Percentiles rank a stretch among this genome's conserved stretches.
These are phyloP conservation scores for Neocallimastix lanati DNA, from an alignment of 192 early-diverging fungal species.

Conservation along the genomic window DNA sequence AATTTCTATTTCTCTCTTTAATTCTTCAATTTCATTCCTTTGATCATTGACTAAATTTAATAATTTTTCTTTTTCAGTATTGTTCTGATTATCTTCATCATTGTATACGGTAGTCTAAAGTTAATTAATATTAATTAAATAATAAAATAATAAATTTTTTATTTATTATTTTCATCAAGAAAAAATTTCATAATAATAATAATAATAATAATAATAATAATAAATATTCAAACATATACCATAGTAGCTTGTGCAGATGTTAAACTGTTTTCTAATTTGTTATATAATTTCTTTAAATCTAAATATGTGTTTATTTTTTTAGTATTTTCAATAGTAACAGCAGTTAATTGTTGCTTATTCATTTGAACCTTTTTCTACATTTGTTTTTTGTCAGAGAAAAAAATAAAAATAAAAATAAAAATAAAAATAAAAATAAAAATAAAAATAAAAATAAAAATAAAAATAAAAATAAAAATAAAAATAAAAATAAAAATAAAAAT, in stretches of 20 bases:
- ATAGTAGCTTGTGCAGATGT: not conserved
- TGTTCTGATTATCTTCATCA: not conserved
- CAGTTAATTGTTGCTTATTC: not conserved
- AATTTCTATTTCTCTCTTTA: not conserved
- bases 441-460: too few relatives aligned
- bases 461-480: too few relatives aligned
- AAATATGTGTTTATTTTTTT: not conserved
- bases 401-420: too few relatives aligned
- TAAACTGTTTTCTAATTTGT: not conserved
- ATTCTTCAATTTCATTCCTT: not conserved
- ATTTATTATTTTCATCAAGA: too few relatives aligned
- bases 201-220: too few relatives aligned
- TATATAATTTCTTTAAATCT: not conserved
- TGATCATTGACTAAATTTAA: not conserved
- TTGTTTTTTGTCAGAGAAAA: too few relatives aligned
- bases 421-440: too few relatives aligned
- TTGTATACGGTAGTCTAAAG: not conserved
- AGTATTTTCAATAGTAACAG: not conserved
- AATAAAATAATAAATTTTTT: too few relatives aligned
- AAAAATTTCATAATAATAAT: too few relatives aligned
- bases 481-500: too few relatives aligned
- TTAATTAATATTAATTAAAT: too few relatives aligned
- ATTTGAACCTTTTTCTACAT: not conserved
- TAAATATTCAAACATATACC: not conserved
- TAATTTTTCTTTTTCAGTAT: not conserved